Base-by-base conservation (phyloP, 768 basidiomycete species). In the Piloderma croceum region DNA sequence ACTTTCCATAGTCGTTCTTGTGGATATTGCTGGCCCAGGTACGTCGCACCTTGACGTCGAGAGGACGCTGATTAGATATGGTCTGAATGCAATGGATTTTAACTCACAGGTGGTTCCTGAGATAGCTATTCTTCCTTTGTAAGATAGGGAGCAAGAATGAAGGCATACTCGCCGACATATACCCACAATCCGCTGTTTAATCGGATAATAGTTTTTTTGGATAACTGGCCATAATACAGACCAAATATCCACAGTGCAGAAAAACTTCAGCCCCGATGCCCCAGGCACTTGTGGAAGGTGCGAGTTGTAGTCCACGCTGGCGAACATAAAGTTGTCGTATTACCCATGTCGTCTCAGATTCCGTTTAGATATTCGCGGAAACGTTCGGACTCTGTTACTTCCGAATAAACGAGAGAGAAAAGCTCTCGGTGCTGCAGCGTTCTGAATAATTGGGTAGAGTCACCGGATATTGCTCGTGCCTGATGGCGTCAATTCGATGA, bases 311-410 rank as follows among this genome's bases (percentile, higher is more conserved):
- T 45, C 34, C 0, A 50, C 38, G 15, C 51, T 54, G 3, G 56
- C 43, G 31, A 49, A 64, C 58, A 62, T 59, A 25, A 59, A 63
- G 41, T 62, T 48, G 9, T 56, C 24, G 9, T 54, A n/a, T n/a
- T n/a, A 44, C 1, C 55, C 56, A 39, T 64, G 59, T 24, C 50
- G 31, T 1, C 29, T 43, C 7, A 55, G 10, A 9, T 49, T 48
- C 7, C 50, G 32, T 6, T 41, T 39, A 3, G 47, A 41, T 31
- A 61, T 46, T 9, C 34, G 11, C 7, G 41, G 44, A 29, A 31
- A 41, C 1, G 39, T 41, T 23, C 18, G 13, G 4, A 55, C 48
- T 1, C 40, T 7, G 38, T 47, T 54, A 3, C 59, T 58, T 3
- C 61, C 61, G 31, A 52, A 63, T 1, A 36, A 19, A 1, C 33